phyloP scores from a whole-genome alignment of 2,329 filamentous ascomycete species.

The Fusarium nelsonii region DNA sequence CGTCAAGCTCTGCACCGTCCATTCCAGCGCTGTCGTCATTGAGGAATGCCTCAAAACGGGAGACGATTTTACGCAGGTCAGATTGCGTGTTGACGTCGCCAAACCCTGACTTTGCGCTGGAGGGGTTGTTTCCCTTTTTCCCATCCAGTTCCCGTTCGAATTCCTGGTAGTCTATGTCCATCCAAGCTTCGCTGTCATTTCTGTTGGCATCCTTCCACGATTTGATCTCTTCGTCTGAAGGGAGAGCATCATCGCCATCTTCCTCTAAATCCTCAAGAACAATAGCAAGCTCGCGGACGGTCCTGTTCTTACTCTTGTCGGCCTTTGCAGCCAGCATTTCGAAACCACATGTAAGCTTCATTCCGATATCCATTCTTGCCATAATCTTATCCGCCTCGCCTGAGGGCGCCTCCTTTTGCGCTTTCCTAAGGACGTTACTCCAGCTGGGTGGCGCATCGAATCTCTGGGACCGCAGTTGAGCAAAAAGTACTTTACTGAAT shows the following conservation, averaged over 20 bases:
- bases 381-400: slow-evolving; percentile 32
- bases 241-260: slow-evolving; percentile 75
- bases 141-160: slow-evolving; percentile 84
- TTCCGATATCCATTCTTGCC: slow-evolving; percentile 74
- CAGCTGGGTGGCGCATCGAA: slow-evolving; percentile 74
- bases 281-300: slow-evolving; percentile 80
- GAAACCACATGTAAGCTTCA: slow-evolving; percentile 91
- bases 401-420: slow-evolving; percentile 30
- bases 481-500: slow-evolving; percentile 91
- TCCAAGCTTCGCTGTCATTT: slow-evolving; percentile 90
- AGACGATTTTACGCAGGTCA: slow-evolving; percentile 90
- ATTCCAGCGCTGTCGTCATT: slow-evolving; percentile 85
- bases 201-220: slow-evolving; percentile 71
- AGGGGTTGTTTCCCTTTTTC: slow-evolving; percentile 54
- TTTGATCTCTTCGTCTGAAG: slow-evolving; percentile 78
- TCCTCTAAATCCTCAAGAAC: slow-evolving; percentile 80
- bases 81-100: slow-evolving; percentile 76
- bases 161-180: slow-evolving; percentile 91
- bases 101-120: slow-evolving; percentile 60
- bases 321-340: slow-evolving; percentile 84
- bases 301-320: slow-evolving; percentile 74
- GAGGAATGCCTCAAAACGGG: slow-evolving; percentile 91
- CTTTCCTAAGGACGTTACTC: slow-evolving; percentile 53
- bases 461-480: slow-evolving; percentile 88
- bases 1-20: slow-evolving; percentile 80